Base-by-base conservation (phyloP, 345 rosid genomes). In the Eucalyptus camaldulensis region DNA sequence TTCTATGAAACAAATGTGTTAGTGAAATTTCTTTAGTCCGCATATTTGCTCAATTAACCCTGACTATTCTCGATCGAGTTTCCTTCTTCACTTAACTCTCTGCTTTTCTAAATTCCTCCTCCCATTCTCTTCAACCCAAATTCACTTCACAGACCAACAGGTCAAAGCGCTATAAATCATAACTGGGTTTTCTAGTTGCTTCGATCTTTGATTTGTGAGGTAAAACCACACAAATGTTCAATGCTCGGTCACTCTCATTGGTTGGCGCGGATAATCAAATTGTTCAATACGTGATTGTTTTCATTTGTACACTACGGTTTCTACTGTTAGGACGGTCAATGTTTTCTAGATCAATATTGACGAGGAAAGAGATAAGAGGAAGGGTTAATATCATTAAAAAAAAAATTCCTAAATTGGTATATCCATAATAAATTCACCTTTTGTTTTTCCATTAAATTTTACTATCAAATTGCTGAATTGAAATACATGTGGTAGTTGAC, bases 401-500 rank as follows among this genome's bases (percentile, higher is more conserved):
- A 0, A 51, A 51, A 51, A 17, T 7, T 17, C 1, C 1, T 0
- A 51, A 17, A 51, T 0, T 16, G 22, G 0, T 16, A 51, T 3
- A 51, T 51, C 1, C 4, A 1, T 51, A 0, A 51, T 0, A 51
- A 16, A 51, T 51, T 16, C 3, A 50, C 0, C 0, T 50, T 50
- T 51, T 0, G 1, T 51, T 16, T 51, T 51, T 51, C 0, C 4
- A 51, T 51, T 6, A 53, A 50, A 53, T 53, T 17, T 53, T 53
- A 53, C 10, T 19, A 0, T 53, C 10, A 19, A 53, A 19, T 53
- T 19, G 0, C 0, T 53, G 1, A 53, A 53, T 53, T 53, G 10
- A 0, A 53, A 53, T 0, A 17, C 0, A 17, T 3, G 9, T 51
- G 56, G 0, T 0, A 7, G 1, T 17, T 0, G 4, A 17, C 2